Base-by-base conservation (phyloP, 73 alveolate genomes). In the Strombidium stylifer region DNA sequence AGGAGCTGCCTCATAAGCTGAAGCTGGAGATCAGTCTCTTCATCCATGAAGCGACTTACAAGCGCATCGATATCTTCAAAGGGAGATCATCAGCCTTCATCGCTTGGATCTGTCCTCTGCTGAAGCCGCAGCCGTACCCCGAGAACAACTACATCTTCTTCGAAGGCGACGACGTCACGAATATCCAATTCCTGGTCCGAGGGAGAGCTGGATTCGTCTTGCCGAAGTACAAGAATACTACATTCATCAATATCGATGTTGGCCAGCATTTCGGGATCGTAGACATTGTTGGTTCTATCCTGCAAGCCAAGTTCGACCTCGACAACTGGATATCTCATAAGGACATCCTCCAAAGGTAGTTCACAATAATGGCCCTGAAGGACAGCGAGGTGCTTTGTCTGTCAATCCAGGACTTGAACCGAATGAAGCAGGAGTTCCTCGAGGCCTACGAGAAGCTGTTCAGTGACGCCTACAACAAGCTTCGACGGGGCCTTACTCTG, bases 1-100 rank as follows among this genome's bases (percentile, higher is more conserved):
- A 91, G n/a, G 96, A 92, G 45, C 84, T 94, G n/a, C 99, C 99
- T 20, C 80, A 81, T 31, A 82, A 78, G 45, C 80, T 94, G 68
- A 79, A 91, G 58, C 65, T 84, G n/a, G 99, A 94, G 44, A 64
- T 94, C 39, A 61, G 92, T 15, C 52, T 73, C 16, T 58, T 60
- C 16, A 84, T 87, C 85, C 84, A 77, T 56, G 42, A 60, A 49
- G 89, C 66, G 30, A 67, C 74, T 23, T 37, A 66, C 12, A 56
- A 71, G 32, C 68, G 57, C 20, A 65, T 87, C 2, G 14, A 34
- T 6, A 84, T 83, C 81, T 84, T 83, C 57, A 14, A 48, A 21
- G 34, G 37, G 32, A 87, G 70, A 51, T 69, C 73, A 32, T 73
- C 87, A 3, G 69, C 55, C 48, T 87, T 87, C 64, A 65, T 83